Conservation (phyloP, 768 basidiomycete genomes). For the Punctularia strigosozonata region DNA sequence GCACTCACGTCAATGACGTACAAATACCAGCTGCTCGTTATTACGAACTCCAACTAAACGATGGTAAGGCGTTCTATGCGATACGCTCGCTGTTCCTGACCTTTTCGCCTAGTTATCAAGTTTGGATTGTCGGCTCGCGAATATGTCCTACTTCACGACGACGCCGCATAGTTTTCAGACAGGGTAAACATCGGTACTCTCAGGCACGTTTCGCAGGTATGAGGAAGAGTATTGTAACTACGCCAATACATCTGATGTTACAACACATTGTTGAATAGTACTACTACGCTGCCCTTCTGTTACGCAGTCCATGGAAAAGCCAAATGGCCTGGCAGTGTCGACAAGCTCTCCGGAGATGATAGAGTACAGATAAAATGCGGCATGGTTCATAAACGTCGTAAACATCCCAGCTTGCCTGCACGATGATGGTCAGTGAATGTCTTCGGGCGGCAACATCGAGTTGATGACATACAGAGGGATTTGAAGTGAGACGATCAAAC, state of each 20-base stretch:
- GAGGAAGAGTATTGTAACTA: neutral
- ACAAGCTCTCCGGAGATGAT: too few species aligned
- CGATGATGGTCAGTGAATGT: neutral
- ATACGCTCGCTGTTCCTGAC: neutral
- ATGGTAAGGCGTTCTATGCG: conserved; percentile 38
- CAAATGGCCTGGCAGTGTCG: too few species aligned
- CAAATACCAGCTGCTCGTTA: conserved; percentile 77
- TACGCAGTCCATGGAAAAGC: neutral
- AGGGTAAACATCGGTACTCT: neutral
- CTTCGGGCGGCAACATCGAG: neutral
- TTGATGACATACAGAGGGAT: too few species aligned
- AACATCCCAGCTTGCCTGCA: neutral
- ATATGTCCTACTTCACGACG: conserved; percentile 80
- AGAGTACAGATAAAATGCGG: too few species aligned
- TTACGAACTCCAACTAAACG: conserved; percentile 69
- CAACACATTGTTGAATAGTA: neutral
- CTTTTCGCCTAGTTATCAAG: conserved; percentile 53
- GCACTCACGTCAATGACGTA: conserved; percentile 84
- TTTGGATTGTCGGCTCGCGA: conserved; percentile 74
- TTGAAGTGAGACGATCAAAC: neutral
- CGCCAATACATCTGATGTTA: neutral
- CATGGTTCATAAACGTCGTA: conserved; percentile 9
- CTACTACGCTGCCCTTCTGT: neutral
- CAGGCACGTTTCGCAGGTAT: neutral
- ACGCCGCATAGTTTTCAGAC: conserved; percentile 29